Evolutionary conservation across 73 alveolate genomes (phyloP).

Genomic region (Strombidium stylifer): DNA sequence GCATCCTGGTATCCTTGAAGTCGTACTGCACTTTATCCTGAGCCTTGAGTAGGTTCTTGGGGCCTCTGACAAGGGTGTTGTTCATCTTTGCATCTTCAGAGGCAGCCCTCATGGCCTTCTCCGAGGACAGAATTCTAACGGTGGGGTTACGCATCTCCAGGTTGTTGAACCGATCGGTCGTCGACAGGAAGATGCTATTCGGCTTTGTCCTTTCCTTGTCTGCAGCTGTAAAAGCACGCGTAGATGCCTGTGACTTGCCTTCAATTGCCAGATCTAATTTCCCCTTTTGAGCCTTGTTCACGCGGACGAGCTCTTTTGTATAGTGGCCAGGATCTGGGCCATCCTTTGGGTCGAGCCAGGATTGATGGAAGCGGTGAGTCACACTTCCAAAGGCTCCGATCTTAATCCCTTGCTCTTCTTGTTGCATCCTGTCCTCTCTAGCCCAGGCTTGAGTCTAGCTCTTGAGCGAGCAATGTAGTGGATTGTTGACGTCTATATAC

Average conservation of each 20-base stretch:
- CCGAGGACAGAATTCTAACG: slow-evolving; percentile 48
- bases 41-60: no score
- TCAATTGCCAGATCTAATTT: neutral
- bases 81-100: no score
- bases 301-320: neutral
- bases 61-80: no score
- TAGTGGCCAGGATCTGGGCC: slow-evolving; percentile 53
- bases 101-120: no score
- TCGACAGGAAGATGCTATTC: slow-evolving; percentile 35
- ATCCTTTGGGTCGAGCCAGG: neutral
- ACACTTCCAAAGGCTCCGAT: slow-evolving; percentile 45
- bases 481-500: slow-evolving; percentile 54
- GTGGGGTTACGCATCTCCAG: slow-evolving; percentile 35
- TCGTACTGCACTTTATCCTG: no score
- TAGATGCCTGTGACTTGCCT: neutral
- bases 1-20: neutral
- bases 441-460: no score
- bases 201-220: no score
- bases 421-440: slow-evolving; percentile 18
- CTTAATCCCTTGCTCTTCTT: slow-evolving; percentile 38
- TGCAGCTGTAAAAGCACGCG: no score
- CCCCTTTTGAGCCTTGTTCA: neutral
- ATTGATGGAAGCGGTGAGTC: slow-evolving; percentile 23
- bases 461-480: slow-evolving; percentile 32
- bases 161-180: slow-evolving; percentile 46